Conservation (phyloP, 2,329 filamentous ascomycete genomes). For the Aspergillus sp. region DNA sequence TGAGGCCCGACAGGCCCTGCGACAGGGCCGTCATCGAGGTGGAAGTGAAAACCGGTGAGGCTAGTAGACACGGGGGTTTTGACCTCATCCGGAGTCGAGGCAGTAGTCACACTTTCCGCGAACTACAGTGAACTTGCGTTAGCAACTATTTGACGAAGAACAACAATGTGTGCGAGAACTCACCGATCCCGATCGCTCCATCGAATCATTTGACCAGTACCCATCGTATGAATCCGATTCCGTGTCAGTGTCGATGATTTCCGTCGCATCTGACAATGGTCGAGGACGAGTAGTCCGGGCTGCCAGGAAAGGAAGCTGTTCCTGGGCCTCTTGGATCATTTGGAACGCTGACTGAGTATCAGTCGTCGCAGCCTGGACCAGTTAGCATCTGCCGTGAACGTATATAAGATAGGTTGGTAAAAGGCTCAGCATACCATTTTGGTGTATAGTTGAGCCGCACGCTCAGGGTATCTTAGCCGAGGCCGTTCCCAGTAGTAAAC, state of each 20-base stretch:
- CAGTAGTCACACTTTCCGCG: slow-evolving; percentile 71
- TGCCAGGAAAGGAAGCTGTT: background rate
- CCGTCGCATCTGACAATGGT: slow-evolving; percentile 20
- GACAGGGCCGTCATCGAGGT: slow-evolving; percentile 54
- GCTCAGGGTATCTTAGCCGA: too few relatives aligned
- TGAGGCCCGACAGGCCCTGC: slow-evolving; percentile 79
- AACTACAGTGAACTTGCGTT: slow-evolving; percentile 45
- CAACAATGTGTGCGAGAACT: background rate
- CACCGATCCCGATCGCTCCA: slow-evolving; percentile 12
- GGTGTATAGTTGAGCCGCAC: too few relatives aligned
- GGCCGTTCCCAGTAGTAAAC: too few relatives aligned
- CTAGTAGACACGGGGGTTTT: slow-evolving; percentile 65
- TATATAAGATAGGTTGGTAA: background rate
- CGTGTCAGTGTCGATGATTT: slow-evolving; percentile 23
- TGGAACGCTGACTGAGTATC: background rate
- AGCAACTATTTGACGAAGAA: background rate
- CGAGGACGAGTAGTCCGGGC: background rate
- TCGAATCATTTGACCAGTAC: slow-evolving; percentile 11
- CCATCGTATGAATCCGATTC: slow-evolving; percentile 22
- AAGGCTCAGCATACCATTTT: background rate
- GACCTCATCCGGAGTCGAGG: slow-evolving; percentile 78
- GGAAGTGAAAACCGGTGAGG: slow-evolving; percentile 54
- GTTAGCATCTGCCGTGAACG: background rate
- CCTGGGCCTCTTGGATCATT: too few relatives aligned
- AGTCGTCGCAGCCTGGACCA: background rate